Conservation (phyloP, 2,329 filamentous ascomycete species). For the Truncatella angustata region DNA sequence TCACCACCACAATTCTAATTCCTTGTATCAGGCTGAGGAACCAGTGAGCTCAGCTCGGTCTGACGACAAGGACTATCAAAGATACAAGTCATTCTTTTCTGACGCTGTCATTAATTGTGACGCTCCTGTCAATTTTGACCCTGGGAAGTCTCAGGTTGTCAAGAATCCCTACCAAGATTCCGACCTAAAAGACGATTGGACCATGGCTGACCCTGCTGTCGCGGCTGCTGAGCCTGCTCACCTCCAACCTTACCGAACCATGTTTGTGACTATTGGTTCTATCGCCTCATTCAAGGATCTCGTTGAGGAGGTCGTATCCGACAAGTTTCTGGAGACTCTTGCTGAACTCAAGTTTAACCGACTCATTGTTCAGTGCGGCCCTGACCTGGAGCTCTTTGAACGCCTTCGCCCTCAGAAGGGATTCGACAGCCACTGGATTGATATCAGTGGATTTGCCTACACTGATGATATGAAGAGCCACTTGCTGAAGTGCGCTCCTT, state of each 20-base stretch:
- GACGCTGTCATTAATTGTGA: constrained; percentile 1
- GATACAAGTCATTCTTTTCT: constrained; percentile 1
- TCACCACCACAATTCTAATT: not conserved
- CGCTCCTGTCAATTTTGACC: not conserved
- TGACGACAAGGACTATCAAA: not conserved
- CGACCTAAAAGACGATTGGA: constrained; percentile 8
- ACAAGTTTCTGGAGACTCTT: constrained; percentile 63
- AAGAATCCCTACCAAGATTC: not conserved
- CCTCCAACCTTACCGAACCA: constrained; percentile 37
- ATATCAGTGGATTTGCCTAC: constrained; percentile 65
- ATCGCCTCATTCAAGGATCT: constrained; percentile 80
- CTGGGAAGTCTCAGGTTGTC: not conserved
- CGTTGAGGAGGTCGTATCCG: constrained; percentile 62
- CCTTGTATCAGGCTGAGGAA: not conserved
- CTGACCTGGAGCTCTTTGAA: constrained; percentile 59
- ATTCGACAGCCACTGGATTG: constrained; percentile 34
- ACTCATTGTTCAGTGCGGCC: constrained; percentile 79
- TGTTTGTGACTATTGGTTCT: constrained; percentile 89
- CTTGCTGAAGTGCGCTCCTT: constrained; percentile 54
- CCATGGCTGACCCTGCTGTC: constrained; percentile 8
- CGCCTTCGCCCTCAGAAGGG: constrained; percentile 11
- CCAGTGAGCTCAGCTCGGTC: not conserved
- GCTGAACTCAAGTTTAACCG: constrained; percentile 61
- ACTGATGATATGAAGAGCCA: constrained; percentile 58
- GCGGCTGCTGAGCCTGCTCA: constrained; percentile 3